These are phyloP conservation scores for Starmerella gropengiesseri DNA, from an alignment of 805 yeast genomes.

Conservation along the genomic window DNA sequence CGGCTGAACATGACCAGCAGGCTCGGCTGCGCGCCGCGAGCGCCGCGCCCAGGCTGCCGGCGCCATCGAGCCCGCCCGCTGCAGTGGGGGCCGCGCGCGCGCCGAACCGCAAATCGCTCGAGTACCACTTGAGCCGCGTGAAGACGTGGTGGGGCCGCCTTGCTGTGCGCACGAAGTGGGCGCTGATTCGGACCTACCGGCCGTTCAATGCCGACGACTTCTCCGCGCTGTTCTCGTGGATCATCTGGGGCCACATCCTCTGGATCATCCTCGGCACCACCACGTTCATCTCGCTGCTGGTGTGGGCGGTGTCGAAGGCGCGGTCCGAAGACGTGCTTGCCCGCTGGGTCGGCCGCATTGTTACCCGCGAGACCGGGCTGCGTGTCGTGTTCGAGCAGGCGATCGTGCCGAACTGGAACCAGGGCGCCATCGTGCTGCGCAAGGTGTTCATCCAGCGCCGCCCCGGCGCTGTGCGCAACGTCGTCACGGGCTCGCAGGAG, in stretches of 20 bases:
- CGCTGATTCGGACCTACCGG: conserved; percentile 58
- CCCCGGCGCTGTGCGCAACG: conserved; percentile 47
- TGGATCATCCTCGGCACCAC: conserved; percentile 81
- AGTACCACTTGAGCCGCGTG: conserved; percentile 37
- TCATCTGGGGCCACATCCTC: conserved; percentile 74
- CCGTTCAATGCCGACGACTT: conserved; percentile 91
- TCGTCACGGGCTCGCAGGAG: conserved; percentile 61
- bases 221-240: conserved; percentile 83
- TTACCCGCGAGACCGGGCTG: conserved; percentile 72
- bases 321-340: conserved; percentile 87
- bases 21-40: too few species aligned
- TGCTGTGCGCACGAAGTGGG: conserved; percentile 54
- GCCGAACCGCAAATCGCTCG: conserved; percentile 25
- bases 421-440: conserved; percentile 70
- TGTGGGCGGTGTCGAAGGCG: conserved; percentile 69
- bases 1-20: too few species aligned
- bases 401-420: conserved; percentile 86
- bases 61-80: background rate
- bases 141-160: conserved; percentile 35
- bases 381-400: conserved; percentile 87
- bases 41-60: too few species aligned
- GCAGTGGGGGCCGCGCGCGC: background rate
- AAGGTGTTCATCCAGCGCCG: conserved; percentile 79
- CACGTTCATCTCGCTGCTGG: conserved; percentile 71
- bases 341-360: conserved; percentile 61